Base-by-base conservation (phyloP, 2,329 filamentous ascomycete species). In the Raffaelea arxii region DNA sequence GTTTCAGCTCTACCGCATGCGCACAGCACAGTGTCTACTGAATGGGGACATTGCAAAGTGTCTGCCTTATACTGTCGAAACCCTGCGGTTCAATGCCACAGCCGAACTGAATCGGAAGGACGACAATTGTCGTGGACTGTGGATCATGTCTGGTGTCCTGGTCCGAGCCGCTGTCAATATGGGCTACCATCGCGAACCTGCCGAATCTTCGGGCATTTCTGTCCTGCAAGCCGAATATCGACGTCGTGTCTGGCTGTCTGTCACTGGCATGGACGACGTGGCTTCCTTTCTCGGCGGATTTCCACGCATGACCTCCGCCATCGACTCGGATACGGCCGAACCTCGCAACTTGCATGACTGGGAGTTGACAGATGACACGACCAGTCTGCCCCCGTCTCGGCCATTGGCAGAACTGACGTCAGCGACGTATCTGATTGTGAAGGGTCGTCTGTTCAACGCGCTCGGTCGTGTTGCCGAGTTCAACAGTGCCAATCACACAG, bases 1-100 rank as follows among this genome's bases (percentile, higher is more conserved):
- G 11, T 21, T 45, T 7, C 43, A 45, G 35, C 43, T 45, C 7
- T 45, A 45, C 14, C 22, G 43, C 6, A 39, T 39, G 35, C 43
- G 43, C 24, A 45, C 43, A 2, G 43, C 43, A 5, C 43, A 45
- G n/a, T 45, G 43, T 22, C 43, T 45, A 18, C 35, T 30, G 43
- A 45, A 18, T 21, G 43, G 43, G n/a, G 43, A 45, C n/a, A 39
- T 45, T 14, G 43, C 43, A 23, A 45, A 45, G 36, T 39, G 43
- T 18, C 19, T 38, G 7, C 43, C 43, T 3, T 45, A 39, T 25
- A 45, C 43, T 2, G 43, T 39, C 4, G 43, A 45, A 36, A 22
- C 43, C 12, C 18, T 45, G 23, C 43, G 43, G n/a, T 22, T 45
- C 35, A 45, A 45, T n/a, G 43, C 43, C 24, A 45, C 43, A n/a